These are phyloP conservation scores for Botryotinia convoluta DNA, from an alignment of 2,329 filamentous ascomycete species.

Conservation along the genomic window DNA sequence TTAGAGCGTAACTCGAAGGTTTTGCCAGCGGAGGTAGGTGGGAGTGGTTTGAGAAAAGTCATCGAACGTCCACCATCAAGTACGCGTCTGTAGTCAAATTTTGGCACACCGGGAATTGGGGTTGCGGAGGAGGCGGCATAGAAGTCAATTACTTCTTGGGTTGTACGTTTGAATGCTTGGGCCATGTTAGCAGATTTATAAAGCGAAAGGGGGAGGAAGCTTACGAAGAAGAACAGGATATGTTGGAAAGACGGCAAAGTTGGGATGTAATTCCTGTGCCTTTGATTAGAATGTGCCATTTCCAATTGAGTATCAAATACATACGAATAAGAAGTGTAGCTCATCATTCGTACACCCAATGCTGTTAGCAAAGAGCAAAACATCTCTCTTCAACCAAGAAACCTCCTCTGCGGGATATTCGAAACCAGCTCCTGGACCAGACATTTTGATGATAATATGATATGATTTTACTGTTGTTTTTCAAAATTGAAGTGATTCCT, in stretches of 20 bases:
- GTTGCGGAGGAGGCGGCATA: slow-evolving; percentile 54
- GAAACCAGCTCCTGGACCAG: slow-evolving; percentile 61
- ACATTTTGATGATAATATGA: slow-evolving; percentile 30
- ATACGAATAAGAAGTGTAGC: slow-evolving; percentile 87
- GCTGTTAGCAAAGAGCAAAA: slow-evolving; percentile 84
- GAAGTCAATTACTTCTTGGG: slow-evolving; percentile 68
- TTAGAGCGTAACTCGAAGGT: slow-evolving; percentile 63
- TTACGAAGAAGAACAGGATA: slow-evolving; percentile 36
- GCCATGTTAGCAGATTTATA: slow-evolving; percentile 16
- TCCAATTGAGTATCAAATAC: slow-evolving; percentile 32
- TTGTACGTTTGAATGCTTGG: slow-evolving; percentile 62
- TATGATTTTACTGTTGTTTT: background rate
- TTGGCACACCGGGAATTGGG: slow-evolving; percentile 63
- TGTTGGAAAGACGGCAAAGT: slow-evolving; percentile 85
- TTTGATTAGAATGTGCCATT: background rate
- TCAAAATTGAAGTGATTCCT: background rate
- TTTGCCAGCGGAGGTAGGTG: slow-evolving; percentile 56
- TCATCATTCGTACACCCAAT: slow-evolving; percentile 82
- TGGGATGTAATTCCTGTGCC: slow-evolving; percentile 75
- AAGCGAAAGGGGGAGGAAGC: slow-evolving; percentile 3
- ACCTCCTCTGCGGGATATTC: slow-evolving; percentile 75
- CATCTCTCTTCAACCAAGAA: slow-evolving; percentile 84
- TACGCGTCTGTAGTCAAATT: slow-evolving; percentile 60
- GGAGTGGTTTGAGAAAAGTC: slow-evolving; percentile 61
- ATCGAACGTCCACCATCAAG: slow-evolving; percentile 68